Evolutionary conservation across 441 rosid genomes (phyloP).

Genomic region (Melastoma candidum): DNA sequence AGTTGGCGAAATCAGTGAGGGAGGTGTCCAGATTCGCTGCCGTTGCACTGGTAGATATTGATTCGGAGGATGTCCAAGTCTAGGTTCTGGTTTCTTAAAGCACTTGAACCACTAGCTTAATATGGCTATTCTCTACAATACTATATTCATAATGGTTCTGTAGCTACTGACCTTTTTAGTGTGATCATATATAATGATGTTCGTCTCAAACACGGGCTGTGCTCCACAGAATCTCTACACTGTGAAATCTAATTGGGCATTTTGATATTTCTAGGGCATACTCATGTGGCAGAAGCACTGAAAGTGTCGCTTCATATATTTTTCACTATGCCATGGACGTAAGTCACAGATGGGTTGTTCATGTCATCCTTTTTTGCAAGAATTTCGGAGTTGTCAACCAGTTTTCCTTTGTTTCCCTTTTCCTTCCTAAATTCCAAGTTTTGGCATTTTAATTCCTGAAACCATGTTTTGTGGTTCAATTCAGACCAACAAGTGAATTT

Average conservation of each 20-base stretch:
- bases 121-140: no score
- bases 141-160: no score
- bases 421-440: conserved; percentile 13
- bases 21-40: conserved; percentile 19
- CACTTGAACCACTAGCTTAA: no score
- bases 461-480: conserved; percentile 14
- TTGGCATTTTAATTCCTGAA: neutral
- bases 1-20: conserved; percentile 20
- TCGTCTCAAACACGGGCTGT: no score
- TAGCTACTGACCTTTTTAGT: no score
- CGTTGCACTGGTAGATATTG: conserved; percentile 56
- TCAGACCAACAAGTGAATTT: conserved; percentile 96
- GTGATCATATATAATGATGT: neutral
- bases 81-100: conserved; percentile 5
- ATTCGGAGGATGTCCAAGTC: conserved; percentile 63
- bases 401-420: conserved; percentile 11
- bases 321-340: conserved; percentile 99
- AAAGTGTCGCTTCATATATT: conserved; percentile 86
- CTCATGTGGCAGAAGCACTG: conserved; percentile 93
- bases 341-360: conserved; percentile 61
- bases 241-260: no score
- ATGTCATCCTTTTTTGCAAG: conserved; percentile 19
- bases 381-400: conserved; percentile 8
- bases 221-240: no score
- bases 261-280: conserved; percentile 52